Evolutionary conservation across 768 basidiomycete species (phyloP).

Genomic region (Cystofilobasidium bisporidii): DNA sequence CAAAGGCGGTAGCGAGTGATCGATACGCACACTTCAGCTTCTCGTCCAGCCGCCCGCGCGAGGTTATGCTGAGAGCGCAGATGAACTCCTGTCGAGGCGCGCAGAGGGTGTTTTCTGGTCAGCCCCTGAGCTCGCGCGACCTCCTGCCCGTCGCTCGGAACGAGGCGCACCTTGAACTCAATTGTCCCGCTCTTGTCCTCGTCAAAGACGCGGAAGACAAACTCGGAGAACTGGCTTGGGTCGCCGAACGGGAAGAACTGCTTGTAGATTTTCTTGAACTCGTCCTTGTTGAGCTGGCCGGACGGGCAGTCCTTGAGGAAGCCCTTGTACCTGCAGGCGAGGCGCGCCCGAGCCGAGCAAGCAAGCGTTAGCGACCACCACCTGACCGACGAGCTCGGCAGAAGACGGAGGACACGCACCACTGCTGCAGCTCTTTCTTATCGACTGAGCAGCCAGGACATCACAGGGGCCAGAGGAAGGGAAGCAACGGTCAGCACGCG

Average conservation of each 20-base stretch:
- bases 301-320: constrained; percentile 98
- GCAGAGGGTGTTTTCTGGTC: not conserved
- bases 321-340: constrained; percentile 80
- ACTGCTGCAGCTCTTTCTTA: constrained; percentile 94
- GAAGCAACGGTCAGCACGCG: not conserved
- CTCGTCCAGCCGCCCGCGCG: constrained; percentile 85
- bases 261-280: constrained; percentile 95
- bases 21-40: constrained; percentile 94
- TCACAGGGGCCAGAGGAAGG: not conserved
- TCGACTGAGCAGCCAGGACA: too few species aligned
- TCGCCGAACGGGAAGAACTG: constrained; percentile 99
- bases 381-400: not conserved
- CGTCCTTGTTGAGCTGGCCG: constrained; percentile 87
- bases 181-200: constrained; percentile 61
- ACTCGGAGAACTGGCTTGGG: constrained; percentile 90
- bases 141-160: constrained; percentile 86
- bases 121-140: not conserved
- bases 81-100: constrained; percentile 54
- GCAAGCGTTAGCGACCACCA: too few species aligned
- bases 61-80: constrained; percentile 89
- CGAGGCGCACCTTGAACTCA: constrained; percentile 94
- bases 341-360: constrained; percentile 13
- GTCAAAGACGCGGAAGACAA: constrained; percentile 38
- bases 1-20: too few species aligned
- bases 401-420: constrained; percentile 45